Evolutionary conservation across 768 basidiomycete species (phyloP), one percentile per base, ranked within the genome.

Genomic region (Tylopilus subfusipes): DNA sequence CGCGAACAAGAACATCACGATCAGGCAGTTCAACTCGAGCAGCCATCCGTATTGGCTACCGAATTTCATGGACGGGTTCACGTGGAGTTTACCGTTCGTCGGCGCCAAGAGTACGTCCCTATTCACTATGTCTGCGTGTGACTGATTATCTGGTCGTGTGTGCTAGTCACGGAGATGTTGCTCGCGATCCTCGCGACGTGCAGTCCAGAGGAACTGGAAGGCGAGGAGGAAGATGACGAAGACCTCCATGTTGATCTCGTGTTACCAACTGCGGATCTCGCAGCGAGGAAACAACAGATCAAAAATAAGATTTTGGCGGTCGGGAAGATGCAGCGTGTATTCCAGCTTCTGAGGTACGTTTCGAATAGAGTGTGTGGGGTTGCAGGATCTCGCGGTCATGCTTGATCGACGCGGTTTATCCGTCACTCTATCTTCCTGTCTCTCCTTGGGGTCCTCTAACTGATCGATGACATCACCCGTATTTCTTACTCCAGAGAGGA

Each of bases 1-100:
- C 64, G 93, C 90, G 52, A 94, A 94, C 72, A 95, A 94, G 77
- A 95, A 90, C 52, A 94, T 98, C 74, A 98, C 93, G 42, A 97
- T 98, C 57, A 79, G 94, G 59, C 92, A 94, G 72, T 95, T 88
- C 63, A 86, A 88, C 66, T 81, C 80, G 48, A 83, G 77, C 34
- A 79, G 84, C 27, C 92, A 94, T 69, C 92, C 92, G 4, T 98
- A 93, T 71, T 97, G 94, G 93, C 73, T 99, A 30, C 96, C 96
- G 0, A 98, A 98, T 73, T 97, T 98, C 61, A 95, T 97, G 87
- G 93, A 98, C 67, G 95, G 90, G 30, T 98, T 99, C 68, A 98
- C 95, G 3, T 99, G 96, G 96, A 93, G 90, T 79, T 69, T 99
- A 54, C 96, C 96, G 0, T 99, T 99, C 66, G 96, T 99, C 4